Evolutionary conservation across 2,329 filamentous ascomycete genomes (phyloP).

Genomic region (Calonectria multiphialidica): DNA sequence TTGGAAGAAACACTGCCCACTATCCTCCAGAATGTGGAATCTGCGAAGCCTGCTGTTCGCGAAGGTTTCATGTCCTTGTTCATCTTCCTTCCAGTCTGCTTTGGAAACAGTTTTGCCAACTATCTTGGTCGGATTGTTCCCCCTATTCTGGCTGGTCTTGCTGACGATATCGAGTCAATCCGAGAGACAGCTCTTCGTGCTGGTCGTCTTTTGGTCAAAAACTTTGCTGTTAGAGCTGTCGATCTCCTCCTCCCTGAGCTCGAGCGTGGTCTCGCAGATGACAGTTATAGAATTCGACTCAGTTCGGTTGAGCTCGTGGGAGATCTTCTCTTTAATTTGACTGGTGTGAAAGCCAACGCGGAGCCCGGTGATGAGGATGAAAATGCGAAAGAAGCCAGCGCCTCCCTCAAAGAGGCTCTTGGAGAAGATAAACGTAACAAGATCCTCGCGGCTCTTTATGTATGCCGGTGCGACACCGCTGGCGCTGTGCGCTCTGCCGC

Average conservation of each 20-base stretch:
- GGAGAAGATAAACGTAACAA: constrained; percentile 98
- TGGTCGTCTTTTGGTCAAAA: constrained; percentile 95
- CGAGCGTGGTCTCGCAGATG: constrained; percentile 95
- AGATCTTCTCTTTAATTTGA: constrained; percentile 97
- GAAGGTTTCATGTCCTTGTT: constrained; percentile 99
- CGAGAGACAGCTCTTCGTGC: constrained; percentile 96
- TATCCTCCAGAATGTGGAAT: constrained; percentile 95
- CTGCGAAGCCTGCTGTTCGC: constrained; percentile 87
- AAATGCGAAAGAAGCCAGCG: constrained; percentile 84
- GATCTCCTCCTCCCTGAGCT: constrained; percentile 94
- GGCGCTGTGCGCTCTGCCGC: constrained; percentile 90
- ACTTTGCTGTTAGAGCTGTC: constrained; percentile 95
- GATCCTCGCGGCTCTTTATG: constrained; percentile 95
- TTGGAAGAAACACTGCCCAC: constrained; percentile 96
- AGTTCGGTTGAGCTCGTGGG: constrained; percentile 98
- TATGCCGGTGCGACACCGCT: constrained; percentile 97
- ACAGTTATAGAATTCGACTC: constrained; percentile 96
- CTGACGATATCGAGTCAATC: constrained; percentile 96
- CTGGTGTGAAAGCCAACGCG: constrained; percentile 85
- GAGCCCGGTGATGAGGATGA: constrained; percentile 86
- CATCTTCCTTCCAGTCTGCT: constrained; percentile 98
- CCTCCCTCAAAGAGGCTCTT: constrained; percentile 92
- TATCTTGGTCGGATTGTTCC: constrained; percentile 97
- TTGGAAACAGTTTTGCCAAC: constrained; percentile 97
- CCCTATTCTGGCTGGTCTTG: constrained; percentile 91